A percentile compares a stretch with the other conserved stretches of the same genome.
Conservation (phyloP, 164 flowering plant species). For the Magnolia changhungtana region DNA sequence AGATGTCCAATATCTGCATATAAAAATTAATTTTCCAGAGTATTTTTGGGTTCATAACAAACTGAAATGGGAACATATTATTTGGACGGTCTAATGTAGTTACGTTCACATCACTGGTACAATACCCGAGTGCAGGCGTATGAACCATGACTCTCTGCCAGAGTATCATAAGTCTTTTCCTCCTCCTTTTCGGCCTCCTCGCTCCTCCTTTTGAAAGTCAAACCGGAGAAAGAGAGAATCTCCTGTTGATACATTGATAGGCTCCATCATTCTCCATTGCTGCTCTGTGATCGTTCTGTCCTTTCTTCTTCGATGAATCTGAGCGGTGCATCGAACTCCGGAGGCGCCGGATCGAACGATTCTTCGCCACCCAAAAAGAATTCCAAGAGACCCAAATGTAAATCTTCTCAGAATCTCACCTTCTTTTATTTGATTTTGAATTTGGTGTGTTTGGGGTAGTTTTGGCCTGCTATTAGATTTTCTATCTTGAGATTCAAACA, state of each 20-base stretch:
- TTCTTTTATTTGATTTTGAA: background rate
- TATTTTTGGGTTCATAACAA: too few relatives aligned
- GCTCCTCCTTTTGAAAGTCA: too few relatives aligned
- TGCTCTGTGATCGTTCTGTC: background rate
- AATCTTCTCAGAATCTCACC: background rate
- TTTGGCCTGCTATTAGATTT: background rate
- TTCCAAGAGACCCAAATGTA: constrained; percentile 32
- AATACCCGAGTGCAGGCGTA: too few relatives aligned
- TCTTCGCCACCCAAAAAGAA: constrained; percentile 20
- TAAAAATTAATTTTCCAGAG: too few relatives aligned
- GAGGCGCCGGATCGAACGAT: constrained; percentile 13
- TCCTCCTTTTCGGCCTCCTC: too few relatives aligned
- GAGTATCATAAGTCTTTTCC: too few relatives aligned
- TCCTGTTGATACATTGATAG: background rate
- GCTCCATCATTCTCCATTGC: background rate
- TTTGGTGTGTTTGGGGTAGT: background rate
- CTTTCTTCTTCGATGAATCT: constrained; percentile 12
- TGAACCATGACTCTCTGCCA: too few relatives aligned
- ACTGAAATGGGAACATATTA: too few relatives aligned
- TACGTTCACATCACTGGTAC: too few relatives aligned
- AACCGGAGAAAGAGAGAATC: too few relatives aligned
- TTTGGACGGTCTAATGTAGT: too few relatives aligned
- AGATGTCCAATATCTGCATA: too few relatives aligned
- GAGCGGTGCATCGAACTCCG: constrained; percentile 11
- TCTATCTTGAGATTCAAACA: background rate